Base-by-base conservation (phyloP, 2,329 filamentous ascomycete species). In the Clonostachys rhizophaga region DNA sequence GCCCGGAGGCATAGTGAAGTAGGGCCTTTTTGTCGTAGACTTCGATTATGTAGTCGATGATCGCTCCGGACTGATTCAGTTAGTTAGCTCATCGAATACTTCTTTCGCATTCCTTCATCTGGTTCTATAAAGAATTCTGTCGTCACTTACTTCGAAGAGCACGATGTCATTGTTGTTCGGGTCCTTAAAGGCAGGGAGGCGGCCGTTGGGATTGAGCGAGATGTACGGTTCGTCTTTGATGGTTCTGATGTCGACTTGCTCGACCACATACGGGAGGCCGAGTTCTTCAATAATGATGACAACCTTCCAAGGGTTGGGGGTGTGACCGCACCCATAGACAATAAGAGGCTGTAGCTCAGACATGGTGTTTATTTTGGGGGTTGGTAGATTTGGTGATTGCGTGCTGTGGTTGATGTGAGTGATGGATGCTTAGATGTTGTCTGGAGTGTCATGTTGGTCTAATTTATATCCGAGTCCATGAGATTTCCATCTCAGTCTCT, bases 181-280 rank as follows among this genome's bases (percentile, higher is more conserved):
- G 39, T 67, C 64, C 16, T 57, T 44, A 42, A 65, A 58, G 34
- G 59, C 55, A 1, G 63, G 63, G 10, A 65, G 45, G 4, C 63
- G 61, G 33, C 63, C 63, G 42, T 67, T 67, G 30, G 62, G 60
- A 53, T 67, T 66, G 46, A 64, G 48, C 34, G 52, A 44, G 35
- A 49, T 50, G 52, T 52, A 62, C 5, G 53, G 49, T 20, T 49
- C 47, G 37, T 56, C 49, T 46, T 64, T 63, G 34, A 61, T 40
- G 33, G 52, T 52, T 11, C 50, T 40, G 39, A 57, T 47, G n/a
- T 41, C 20, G 33, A 47, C 43, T 8, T 42, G n/a, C 14, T 18
- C 14, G 36, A n/a, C 14, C 18, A 59, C 54, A 50, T 61, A 63
- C 14, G 55, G 55, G 1, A 63, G 14, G 5, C 47, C 51, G 10